Evolutionary conservation across 2,329 filamentous ascomycete species (phyloP), one percentile per base, ranked within the genome.

Genomic region (Nigrospora oryzae): DNA sequence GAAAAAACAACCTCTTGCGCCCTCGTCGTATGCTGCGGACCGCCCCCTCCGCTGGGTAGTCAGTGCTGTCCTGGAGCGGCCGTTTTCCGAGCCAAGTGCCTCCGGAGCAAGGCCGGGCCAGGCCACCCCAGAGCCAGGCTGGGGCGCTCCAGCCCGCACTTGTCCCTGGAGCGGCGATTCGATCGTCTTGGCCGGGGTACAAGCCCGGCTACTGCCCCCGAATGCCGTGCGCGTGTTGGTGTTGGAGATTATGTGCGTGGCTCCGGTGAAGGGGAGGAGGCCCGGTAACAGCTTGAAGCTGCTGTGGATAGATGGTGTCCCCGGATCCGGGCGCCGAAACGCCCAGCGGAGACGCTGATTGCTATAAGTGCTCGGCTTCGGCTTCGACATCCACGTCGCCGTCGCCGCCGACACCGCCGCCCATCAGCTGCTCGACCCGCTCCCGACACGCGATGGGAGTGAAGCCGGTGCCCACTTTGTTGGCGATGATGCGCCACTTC

Each of bases 401-500:
- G 39, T 57, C 54, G 32, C 59, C 72, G 33, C 67, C 70, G 38
- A 49, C 56, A 43, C 45, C 54, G 39, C 59, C 72, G 33, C 67
- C 70, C 36, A 67, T 56, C 37, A 90, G 65, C 65, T 88, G 78
- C 47, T 77, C 69, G 31, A 83, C 84, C 56, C 89, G 84, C 58
- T 95, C 89, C 63, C 85, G 84, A 67, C 90, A 96, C 38, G 89
- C 88, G 33, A 81, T 79, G 36, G 90, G 87, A 34, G 89, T 93
- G 61, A 95, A 94, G 39, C 90, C 89, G 42, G 83, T 86, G 49
- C 90, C 90, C 56, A 96, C 85, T 67, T 95, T 95, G 58, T 86
- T 86, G 48, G 90, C 85, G 50, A 95, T 83, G 59, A 94, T 88
- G 54, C 89, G 84, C 90, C 90, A 96, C 62, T 89, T 89, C 64